Conservation (phyloP, 2,329 filamentous ascomycete genomes). For the Epichloe baconii region DNA sequence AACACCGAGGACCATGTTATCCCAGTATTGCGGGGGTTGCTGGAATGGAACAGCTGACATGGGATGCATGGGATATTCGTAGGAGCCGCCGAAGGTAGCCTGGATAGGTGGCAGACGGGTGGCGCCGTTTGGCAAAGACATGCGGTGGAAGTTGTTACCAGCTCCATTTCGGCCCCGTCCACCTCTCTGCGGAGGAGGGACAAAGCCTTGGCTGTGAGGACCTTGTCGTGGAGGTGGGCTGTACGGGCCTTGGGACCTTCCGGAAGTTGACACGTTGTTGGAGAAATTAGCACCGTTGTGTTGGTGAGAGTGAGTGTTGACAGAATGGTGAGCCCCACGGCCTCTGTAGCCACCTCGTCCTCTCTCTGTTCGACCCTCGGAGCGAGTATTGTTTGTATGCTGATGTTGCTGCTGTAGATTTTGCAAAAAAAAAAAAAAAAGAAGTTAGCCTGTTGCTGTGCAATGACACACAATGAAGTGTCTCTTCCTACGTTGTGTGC, state of each 20-base stretch:
- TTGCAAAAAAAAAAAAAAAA: neutral
- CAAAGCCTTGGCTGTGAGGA: constrained; percentile 21
- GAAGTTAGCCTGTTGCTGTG: neutral
- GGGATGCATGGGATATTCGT: constrained; percentile 29
- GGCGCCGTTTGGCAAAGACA: constrained; percentile 25
- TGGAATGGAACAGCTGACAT: constrained; percentile 23
- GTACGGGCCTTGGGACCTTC: constrained; percentile 25
- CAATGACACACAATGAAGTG: neutral
- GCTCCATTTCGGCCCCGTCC: constrained; percentile 22
- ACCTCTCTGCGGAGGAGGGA: constrained; percentile 21
- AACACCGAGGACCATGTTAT: constrained; percentile 33
- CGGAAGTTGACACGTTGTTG: constrained; percentile 21
- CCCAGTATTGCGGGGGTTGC: constrained; percentile 33
- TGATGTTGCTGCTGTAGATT: neutral
- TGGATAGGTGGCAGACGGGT: constrained; percentile 24
- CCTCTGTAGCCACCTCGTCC: constrained; percentile 32
- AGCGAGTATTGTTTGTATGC: constrained; percentile 16
- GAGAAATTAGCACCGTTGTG: constrained; percentile 19
- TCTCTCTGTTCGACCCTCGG: constrained; percentile 27
- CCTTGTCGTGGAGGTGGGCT: constrained; percentile 32
- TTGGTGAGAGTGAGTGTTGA: constrained; percentile 22
- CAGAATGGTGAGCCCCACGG: constrained; percentile 30
- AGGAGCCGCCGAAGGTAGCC: constrained; percentile 19
- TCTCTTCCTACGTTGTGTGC: neutral
- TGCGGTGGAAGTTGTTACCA: constrained; percentile 23